Evolutionary conservation across 192 early-diverging fungal species (phyloP).

Genomic region (Entophlyctis luteolus): DNA sequence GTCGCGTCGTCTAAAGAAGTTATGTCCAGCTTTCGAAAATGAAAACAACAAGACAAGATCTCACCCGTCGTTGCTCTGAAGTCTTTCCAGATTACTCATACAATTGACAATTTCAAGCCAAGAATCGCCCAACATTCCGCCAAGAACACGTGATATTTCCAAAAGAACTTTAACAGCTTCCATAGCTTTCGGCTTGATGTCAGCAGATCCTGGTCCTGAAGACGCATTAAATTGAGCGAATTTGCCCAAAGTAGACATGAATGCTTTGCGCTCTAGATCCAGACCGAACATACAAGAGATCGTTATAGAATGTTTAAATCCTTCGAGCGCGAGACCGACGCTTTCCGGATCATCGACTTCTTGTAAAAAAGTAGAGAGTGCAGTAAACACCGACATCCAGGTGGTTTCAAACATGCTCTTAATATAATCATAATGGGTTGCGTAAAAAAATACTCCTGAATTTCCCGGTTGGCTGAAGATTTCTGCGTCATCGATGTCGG

Average conservation of each 20-base stretch:
- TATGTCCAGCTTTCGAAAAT: neutral
- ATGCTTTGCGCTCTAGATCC: conserved; percentile 82
- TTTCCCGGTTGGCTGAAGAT: conserved; percentile 37
- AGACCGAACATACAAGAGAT: conserved; percentile 87
- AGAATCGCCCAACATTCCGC: conserved; percentile 44
- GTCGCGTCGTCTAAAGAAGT: neutral
- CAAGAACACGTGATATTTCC: conserved; percentile 63
- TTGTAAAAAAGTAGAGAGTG: conserved; percentile 75
- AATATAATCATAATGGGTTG: conserved; percentile 79
- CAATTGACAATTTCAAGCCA: conserved; percentile 86
- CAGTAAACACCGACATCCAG: conserved; percentile 85
- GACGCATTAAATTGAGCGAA: conserved; percentile 78
- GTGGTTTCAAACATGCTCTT: conserved; percentile 84
- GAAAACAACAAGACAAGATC: neutral
- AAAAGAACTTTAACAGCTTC: conserved; percentile 84
- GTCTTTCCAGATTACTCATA: conserved; percentile 82
- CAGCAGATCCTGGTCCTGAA: conserved; percentile 47
- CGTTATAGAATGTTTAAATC: conserved; percentile 74
- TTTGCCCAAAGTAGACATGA: conserved; percentile 82
- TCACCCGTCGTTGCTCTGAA: conserved; percentile 63
- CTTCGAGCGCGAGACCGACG: conserved; percentile 54
- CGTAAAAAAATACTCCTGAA: conserved; percentile 34
- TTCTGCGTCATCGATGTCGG: neutral
- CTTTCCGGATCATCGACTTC: conserved; percentile 74
- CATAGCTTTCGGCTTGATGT: conserved; percentile 86